Evolutionary conservation across 352 stramenopile species (phyloP).

Genomic region (Globisporangium irregulare): DNA sequence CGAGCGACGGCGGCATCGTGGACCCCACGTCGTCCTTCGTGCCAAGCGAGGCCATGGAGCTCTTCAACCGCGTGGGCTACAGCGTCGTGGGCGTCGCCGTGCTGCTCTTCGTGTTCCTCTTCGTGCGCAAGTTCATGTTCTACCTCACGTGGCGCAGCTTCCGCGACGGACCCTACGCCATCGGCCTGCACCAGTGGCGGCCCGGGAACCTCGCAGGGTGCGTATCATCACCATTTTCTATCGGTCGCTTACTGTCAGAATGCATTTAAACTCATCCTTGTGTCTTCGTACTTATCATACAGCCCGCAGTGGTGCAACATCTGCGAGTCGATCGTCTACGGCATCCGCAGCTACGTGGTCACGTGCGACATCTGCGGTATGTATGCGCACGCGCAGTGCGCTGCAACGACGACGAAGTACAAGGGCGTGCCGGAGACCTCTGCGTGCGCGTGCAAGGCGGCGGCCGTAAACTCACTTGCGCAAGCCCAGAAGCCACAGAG

Average conservation of each 20-base stretch:
- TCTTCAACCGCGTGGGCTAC: constrained; percentile 61
- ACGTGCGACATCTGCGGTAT: constrained; percentile 85
- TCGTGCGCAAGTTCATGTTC: constrained; percentile 69
- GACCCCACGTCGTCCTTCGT: constrained; percentile 52
- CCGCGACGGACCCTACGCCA: constrained; percentile 64
- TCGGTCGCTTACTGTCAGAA: no score
- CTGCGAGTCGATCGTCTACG: constrained; percentile 75
- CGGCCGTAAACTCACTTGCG: constrained; percentile 16
- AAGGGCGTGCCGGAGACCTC: constrained; percentile 24
- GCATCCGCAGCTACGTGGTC: constrained; percentile 84
- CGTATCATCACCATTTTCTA: not conserved
- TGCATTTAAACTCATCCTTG: no score
- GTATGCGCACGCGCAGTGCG: constrained; percentile 76
- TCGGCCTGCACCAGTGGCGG: constrained; percentile 75
- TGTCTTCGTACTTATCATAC: not conserved
- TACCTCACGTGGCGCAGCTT: constrained; percentile 83
- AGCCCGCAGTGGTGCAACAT: constrained; percentile 82
- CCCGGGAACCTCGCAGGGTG: constrained; percentile 70
- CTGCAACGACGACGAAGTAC: constrained; percentile 45
- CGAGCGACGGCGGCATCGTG: constrained; percentile 22
- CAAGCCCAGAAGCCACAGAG: constrained; percentile 25
- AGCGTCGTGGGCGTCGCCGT: constrained; percentile 44
- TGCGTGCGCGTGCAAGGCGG: constrained; percentile 16
- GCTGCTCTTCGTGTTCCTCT: constrained; percentile 50
- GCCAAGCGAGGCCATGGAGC: constrained; percentile 42